phyloP scores from a whole-genome alignment of 2,329 filamentous ascomycete genomes.

The Neophaeococcomyces mojaviensis region DNA sequence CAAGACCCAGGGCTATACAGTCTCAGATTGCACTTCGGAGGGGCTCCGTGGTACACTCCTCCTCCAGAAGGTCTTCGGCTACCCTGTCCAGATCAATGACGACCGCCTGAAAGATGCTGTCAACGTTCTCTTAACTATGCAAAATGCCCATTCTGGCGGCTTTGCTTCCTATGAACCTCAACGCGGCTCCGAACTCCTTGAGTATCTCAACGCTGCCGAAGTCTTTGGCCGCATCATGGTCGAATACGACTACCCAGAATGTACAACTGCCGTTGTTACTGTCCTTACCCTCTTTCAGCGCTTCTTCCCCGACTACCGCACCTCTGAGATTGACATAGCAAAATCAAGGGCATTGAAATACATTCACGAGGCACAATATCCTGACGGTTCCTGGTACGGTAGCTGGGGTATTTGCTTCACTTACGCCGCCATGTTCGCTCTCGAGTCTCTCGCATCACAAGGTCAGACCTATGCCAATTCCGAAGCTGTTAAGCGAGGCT shows the following conservation, averaged over 20 bases:
- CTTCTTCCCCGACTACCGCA: conserved; percentile 73
- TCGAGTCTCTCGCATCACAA: conserved; percentile 73
- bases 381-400: conserved; percentile 94
- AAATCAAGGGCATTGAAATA: conserved; percentile 68
- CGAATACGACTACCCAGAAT: conserved; percentile 96
- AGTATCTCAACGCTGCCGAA: conserved; percentile 88
- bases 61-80: conserved; percentile 70
- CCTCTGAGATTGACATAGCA: conserved; percentile 65
- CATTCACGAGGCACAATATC: conserved; percentile 69
- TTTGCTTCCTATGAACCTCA: conserved; percentile 85
- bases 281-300: conserved; percentile 74
- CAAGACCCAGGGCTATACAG: conserved; percentile 83
- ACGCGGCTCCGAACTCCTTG: conserved; percentile 68
- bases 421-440: conserved; percentile 91
- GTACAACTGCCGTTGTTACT: conserved; percentile 89
- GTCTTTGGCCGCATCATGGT: conserved; percentile 98
- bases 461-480: conserved; percentile 77
- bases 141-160: conserved; percentile 71
- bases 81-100: conserved; percentile 65
- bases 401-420: conserved; percentile 98
- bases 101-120: conserved; percentile 77
- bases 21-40: conserved; percentile 91
- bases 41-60: conserved; percentile 79
- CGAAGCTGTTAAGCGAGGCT: conserved; percentile 62
- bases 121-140: conserved; percentile 84